phyloP scores from a whole-genome alignment of 2,329 filamentous ascomycete genomes.

The Monilinia fructigena region DNA sequence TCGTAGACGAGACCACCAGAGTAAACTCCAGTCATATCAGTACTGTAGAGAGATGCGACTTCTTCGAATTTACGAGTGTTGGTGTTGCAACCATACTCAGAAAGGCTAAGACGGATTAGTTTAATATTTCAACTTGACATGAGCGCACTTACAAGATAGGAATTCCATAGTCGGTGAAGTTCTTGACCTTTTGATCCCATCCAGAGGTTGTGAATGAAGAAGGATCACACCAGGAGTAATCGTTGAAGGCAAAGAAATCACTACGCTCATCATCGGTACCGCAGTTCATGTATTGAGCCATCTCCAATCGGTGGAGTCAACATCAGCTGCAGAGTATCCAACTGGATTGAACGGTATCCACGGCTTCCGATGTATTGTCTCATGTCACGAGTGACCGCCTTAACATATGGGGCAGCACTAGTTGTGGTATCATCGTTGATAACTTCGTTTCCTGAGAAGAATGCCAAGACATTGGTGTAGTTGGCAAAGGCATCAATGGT shows the following conservation, averaged over 20 bases:
- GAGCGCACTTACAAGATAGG: slow-evolving; percentile 49
- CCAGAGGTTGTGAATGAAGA: slow-evolving; percentile 59
- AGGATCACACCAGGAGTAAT: slow-evolving; percentile 65
- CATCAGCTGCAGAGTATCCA: slow-evolving; percentile 64
- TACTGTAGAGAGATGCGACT: slow-evolving; percentile 73
- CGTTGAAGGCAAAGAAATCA: slow-evolving; percentile 67
- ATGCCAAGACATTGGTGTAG: slow-evolving; percentile 66
- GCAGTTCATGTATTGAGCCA: slow-evolving; percentile 73
- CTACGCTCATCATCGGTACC: slow-evolving; percentile 63
- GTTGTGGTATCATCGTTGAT: slow-evolving; percentile 55
- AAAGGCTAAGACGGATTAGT: slow-evolving; percentile 49
- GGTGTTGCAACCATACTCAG: slow-evolving; percentile 87
- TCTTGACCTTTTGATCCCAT: slow-evolving; percentile 68
- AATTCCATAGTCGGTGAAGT: slow-evolving; percentile 65
- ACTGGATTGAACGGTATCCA: slow-evolving; percentile 52
- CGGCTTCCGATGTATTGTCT: slow-evolving; percentile 52
- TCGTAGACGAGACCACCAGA: slow-evolving; percentile 96
- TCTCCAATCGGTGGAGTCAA: slow-evolving; percentile 64
- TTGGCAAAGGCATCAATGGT: slow-evolving; percentile 66
- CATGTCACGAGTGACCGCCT: slow-evolving; percentile 58
- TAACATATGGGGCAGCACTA: slow-evolving; percentile 54
- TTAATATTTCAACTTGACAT: background rate
- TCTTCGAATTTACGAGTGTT: slow-evolving; percentile 82
- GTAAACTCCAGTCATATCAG: slow-evolving; percentile 84
- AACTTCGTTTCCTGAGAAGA: slow-evolving; percentile 61